Evolutionary conservation across 108 stramenopile genomes (phyloP).

Genomic region (Epithemia pelagica): DNA sequence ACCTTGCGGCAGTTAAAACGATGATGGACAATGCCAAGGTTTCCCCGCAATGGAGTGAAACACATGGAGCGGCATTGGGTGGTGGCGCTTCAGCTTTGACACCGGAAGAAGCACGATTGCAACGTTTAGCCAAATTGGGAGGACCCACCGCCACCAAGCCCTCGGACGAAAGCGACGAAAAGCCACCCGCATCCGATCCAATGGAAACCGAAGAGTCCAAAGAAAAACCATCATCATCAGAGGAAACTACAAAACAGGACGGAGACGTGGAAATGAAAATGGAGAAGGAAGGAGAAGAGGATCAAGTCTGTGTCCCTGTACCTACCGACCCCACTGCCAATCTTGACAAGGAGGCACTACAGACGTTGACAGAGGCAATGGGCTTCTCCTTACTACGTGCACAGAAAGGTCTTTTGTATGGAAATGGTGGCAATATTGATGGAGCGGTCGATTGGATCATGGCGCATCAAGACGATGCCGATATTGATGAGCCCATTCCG

Average conservation of each 20-base stretch:
- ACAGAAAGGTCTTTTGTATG: constrained; percentile 79
- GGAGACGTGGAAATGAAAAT: constrained; percentile 19
- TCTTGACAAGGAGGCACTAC: constrained; percentile 42
- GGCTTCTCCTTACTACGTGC: constrained; percentile 84
- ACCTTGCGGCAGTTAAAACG: constrained; percentile 48
- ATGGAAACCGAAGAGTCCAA: constrained; percentile 7
- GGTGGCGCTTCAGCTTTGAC: constrained; percentile 31
- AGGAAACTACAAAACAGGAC: too few species aligned
- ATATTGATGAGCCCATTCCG: constrained; percentile 90
- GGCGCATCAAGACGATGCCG: constrained; percentile 87
- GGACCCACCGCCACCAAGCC: background rate
- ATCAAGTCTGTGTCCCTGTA: too few species aligned
- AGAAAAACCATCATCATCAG: background rate
- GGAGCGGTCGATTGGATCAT: constrained; percentile 93
- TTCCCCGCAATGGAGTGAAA: constrained; percentile 14
- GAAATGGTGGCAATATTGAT: constrained; percentile 71
- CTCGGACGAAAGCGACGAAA: constrained; percentile 10
- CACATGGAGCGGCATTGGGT: constrained; percentile 58
- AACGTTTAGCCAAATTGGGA: constrained; percentile 54
- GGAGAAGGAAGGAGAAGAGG: constrained; percentile 11
- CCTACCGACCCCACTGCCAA: constrained; percentile 44
- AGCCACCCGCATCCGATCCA: constrained; percentile 1
- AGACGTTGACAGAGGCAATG: constrained; percentile 75
- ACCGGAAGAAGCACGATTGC: constrained; percentile 49
- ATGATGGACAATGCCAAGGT: constrained; percentile 41